Percentiles rank a stretch among this genome's conserved stretches.
Conservation (phyloP, 495 filamentous ascomycete genomes). For the Aspergillus saccharolyticus region DNA sequence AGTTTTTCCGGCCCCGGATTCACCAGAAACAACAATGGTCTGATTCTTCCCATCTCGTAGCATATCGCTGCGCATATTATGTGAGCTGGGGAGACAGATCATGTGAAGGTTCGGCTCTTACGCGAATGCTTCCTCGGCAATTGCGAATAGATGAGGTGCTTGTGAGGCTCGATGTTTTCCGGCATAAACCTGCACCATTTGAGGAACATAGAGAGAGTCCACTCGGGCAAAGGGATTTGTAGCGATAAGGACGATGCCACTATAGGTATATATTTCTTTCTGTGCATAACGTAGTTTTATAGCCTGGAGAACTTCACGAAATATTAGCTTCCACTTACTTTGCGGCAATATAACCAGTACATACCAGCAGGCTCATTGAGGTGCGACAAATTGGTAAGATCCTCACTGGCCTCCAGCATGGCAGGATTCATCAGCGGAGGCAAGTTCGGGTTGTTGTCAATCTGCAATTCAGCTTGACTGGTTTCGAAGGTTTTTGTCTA, state of each 20-base stretch:
- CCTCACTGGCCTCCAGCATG: slow-evolving; percentile 97
- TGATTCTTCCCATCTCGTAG: slow-evolving; percentile 92
- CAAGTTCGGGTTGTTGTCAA: slow-evolving; percentile 63
- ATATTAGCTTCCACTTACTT: slow-evolving; percentile 29
- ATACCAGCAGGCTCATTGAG: slow-evolving; percentile 97
- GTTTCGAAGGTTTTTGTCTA: slow-evolving; percentile 79
- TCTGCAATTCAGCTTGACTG: slow-evolving; percentile 70
- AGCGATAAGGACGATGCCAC: slow-evolving; percentile 96
- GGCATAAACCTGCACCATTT: slow-evolving; percentile 98
- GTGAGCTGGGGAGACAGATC: slow-evolving; percentile 6
- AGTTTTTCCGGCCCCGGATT: slow-evolving; percentile 97
- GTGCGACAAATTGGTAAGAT: slow-evolving; percentile 95
- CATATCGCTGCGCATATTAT: slow-evolving; percentile 69
- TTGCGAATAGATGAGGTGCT: slow-evolving; percentile 96
- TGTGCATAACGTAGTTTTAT: slow-evolving; percentile 97
- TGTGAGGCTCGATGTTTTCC: slow-evolving; percentile 95
- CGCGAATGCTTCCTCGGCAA: slow-evolving; percentile 98
- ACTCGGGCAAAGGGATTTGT: slow-evolving; percentile 98
- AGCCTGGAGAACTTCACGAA: slow-evolving; percentile 79
- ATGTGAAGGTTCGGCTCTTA: slow-evolving; percentile 41
- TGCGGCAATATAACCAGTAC: slow-evolving; percentile 12
- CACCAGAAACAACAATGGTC: slow-evolving; percentile 96
- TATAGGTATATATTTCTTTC: slow-evolving; percentile 99
- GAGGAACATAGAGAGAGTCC: slow-evolving; percentile 96
- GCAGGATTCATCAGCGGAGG: slow-evolving; percentile 97